Evolutionary conservation across 2,329 filamentous ascomycete species (phyloP).

Genomic region (Exophiala viscosa): DNA sequence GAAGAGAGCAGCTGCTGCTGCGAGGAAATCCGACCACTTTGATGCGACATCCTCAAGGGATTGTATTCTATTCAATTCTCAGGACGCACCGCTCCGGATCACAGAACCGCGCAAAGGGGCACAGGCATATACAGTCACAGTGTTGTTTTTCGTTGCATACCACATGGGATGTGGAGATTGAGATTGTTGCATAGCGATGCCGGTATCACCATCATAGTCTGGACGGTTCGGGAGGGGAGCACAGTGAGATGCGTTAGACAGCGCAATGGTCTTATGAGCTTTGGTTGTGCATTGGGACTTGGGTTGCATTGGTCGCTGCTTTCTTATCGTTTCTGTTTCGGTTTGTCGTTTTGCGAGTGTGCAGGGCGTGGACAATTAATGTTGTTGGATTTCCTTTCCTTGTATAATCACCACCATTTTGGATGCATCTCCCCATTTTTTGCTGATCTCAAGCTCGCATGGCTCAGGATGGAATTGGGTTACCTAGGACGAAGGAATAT

Average conservation of each 20-base stretch:
- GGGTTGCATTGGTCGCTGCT: too few relatives aligned
- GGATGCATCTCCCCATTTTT: too few relatives aligned
- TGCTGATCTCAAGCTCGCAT: too few relatives aligned
- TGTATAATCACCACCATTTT: too few relatives aligned
- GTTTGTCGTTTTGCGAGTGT: too few relatives aligned
- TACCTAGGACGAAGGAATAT: too few relatives aligned
- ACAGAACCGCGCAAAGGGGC: slow-evolving; percentile 22
- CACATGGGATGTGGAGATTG: slow-evolving; percentile 5
- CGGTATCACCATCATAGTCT: background rate
- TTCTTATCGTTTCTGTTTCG: too few relatives aligned
- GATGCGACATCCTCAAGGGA: background rate
- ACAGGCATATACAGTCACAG: slow-evolving; percentile 16
- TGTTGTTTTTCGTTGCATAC: slow-evolving; percentile 3
- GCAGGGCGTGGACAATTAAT: too few relatives aligned
- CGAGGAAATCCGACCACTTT: background rate
- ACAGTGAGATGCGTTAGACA: slow-evolving; percentile 16
- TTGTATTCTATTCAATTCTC: slow-evolving; percentile 5
- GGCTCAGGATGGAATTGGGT: too few relatives aligned
- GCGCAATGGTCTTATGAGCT: background rate
- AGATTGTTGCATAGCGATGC: slow-evolving; percentile 19
- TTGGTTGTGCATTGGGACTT: too few relatives aligned
- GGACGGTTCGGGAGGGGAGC: slow-evolving; percentile 2
- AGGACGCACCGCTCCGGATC: slow-evolving; percentile 13
- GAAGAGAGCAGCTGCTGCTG: background rate
- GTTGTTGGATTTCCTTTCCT: too few relatives aligned